phyloP scores from a whole-genome alignment of 2,329 filamentous ascomycete species.

The Tolypocladium cylindrosporum region DNA sequence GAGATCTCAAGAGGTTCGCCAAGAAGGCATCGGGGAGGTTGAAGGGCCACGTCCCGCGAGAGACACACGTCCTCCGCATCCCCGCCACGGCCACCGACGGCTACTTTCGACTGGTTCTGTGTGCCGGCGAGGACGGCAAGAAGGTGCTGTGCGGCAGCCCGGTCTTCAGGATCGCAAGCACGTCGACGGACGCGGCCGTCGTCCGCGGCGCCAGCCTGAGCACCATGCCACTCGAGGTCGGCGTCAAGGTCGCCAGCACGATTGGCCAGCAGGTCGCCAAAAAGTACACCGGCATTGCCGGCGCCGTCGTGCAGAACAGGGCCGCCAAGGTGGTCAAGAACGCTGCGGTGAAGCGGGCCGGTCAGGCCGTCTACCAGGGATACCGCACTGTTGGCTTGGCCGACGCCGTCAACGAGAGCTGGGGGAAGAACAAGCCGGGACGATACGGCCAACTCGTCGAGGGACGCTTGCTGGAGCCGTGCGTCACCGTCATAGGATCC shows the following conservation, averaged over 20 bases:
- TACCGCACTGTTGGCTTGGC: conserved; percentile 20
- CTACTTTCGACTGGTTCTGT: conserved; percentile 59
- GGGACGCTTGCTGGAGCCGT: conserved; percentile 19
- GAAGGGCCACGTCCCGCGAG: conserved; percentile 41
- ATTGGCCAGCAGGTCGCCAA: conserved; percentile 35
- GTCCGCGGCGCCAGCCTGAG: conserved; percentile 54
- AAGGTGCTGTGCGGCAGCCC: conserved; percentile 56
- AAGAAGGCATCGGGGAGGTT: conserved; percentile 41
- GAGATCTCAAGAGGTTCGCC: conserved; percentile 54
- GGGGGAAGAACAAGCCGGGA: conserved; percentile 25
- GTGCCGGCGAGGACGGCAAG: conserved; percentile 31
- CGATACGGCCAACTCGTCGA: conserved; percentile 25
- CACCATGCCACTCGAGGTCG: conserved; percentile 57
- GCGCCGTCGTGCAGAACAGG: conserved; percentile 27
- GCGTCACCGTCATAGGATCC: conserved; percentile 30
- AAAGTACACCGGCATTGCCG: conserved; percentile 28
- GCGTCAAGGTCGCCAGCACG: conserved; percentile 44
- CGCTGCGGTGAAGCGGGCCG: conserved; percentile 25
- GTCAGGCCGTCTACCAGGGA: conserved; percentile 24
- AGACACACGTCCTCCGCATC: conserved; percentile 56
- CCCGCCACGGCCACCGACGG: conserved; percentile 54
- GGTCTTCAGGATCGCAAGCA: conserved; percentile 59
- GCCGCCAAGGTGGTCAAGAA: conserved; percentile 26
- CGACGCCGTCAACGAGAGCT: conserved; percentile 18
- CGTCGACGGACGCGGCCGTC: conserved; percentile 49